Base-by-base conservation (phyloP, 441 rosid genomes). In the Lepidium campestre region DNA sequence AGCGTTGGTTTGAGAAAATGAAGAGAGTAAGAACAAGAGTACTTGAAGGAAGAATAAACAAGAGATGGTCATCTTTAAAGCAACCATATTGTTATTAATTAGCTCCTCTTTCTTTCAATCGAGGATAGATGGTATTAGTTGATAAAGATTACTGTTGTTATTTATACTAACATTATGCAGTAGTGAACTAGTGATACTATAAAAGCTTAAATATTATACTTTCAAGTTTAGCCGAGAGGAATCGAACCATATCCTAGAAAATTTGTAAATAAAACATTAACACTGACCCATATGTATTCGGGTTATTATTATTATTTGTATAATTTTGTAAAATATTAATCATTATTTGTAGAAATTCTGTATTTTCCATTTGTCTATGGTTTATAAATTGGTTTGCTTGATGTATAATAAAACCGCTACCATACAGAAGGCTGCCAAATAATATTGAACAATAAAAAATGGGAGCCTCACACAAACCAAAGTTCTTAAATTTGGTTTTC, bases 1-100 rank as follows among this genome's bases (percentile, higher is more conserved):
- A 14, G 56, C 41, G 36, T 50, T 67, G 39, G 53, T 66, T 54
- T 48, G 59, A 29, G 46, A 53, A 39, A 59, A 57, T 1, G 41
- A 74, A 56, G 68, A 68, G 72, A 79, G 25, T 12, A 78, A 17
- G 47, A 59, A 62, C 23, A 65, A 18, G 10, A 63, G 3, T 48
- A 82, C 6, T 37, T 66, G 79, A 34, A 79, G 45, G 45, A 79
- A 40, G 20, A 77, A 19, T 50, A 71, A 47, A 40, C 56, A 34
- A 59, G 84, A 67, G 57, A 75, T 57, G 13, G 19, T 40, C 41
- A 79, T 62, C 71, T 75, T 84, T 25, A 76, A 65, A 60, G 64
- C 52, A 25, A 74, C 67, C 87, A 86, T 86, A 23, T 34, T 18
- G 10, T 17, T 45, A 2, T 40, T 29, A 14, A 2, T 40, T 29